Base-by-base conservation (phyloP, 2,329 filamentous ascomycete genomes). In the Monosporascus cannonballus region DNA sequence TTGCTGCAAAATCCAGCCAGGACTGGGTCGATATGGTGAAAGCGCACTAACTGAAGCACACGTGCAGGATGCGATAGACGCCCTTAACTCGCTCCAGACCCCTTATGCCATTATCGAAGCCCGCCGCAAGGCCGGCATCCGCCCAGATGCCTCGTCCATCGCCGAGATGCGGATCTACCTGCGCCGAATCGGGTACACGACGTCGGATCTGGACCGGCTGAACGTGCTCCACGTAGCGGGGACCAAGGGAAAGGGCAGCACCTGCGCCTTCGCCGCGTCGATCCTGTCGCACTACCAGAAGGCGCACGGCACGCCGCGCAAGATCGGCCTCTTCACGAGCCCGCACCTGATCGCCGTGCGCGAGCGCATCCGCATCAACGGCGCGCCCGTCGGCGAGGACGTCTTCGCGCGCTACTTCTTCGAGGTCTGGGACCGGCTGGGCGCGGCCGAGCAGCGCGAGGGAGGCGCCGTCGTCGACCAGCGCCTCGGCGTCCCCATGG, bases 61-160 rank as follows among this genome's bases (percentile, higher is more conserved):
- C 30, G 11, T 34, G 50, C 59, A 96, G 90, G 90, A 94, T 68
- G 94, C 93, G 47, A 85, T 97, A 57, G 77, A 84, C 60, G 84
- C 88, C 39, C 81, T 97, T 65, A 97, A 97, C 71, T 87, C 89
- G 45, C 83, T 97, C 49, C 94, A 99, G 70, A 90, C 89, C 42
- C 95, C 96, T 50, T 93, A 87, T 67, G 82, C 87, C 48, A 80
- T 90, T 49, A 81, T 96, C 18, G 85, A 96, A 67, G 84, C 86
- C 49, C 85, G 94, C 49, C 80, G 84, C 51, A 89, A 89, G 67
- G 87, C 86, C 18, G 88, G 90, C 20, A 75, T 84, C 56, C 80
- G 78, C 27, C 84, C 89, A 63, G 88, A 94, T 69, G 77, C 83
- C 54, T 76, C 77, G 52, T 76, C 88, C 8, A 84, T 94, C 47